Conservation (phyloP, 2,329 filamentous ascomycete genomes). For the Claviceps monticola region DNA sequence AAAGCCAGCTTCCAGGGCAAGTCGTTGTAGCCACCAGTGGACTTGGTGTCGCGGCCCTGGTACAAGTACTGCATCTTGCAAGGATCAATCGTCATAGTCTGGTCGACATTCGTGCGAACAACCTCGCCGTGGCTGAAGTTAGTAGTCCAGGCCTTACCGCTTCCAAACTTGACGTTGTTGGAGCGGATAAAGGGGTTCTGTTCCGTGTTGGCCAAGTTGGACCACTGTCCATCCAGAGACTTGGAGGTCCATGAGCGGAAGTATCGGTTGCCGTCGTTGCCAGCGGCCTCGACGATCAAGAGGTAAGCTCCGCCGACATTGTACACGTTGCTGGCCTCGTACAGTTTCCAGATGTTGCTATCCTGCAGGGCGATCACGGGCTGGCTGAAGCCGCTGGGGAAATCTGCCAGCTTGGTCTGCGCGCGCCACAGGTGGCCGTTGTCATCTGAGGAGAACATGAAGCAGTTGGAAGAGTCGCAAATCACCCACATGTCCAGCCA, state of each 20-base stretch:
- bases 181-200: conserved; percentile 49
- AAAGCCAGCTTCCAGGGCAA: neutral
- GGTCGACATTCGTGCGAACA: conserved; percentile 39
- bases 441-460: conserved; percentile 54
- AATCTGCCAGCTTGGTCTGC: conserved; percentile 47
- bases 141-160: conserved; percentile 46
- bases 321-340: conserved; percentile 56
- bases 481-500: conserved; percentile 51
- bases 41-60: conserved; percentile 35
- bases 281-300: conserved; percentile 54
- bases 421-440: conserved; percentile 53
- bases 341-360: conserved; percentile 36
- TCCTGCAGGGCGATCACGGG: conserved; percentile 38
- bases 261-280: conserved; percentile 37
- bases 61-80: conserved; percentile 54
- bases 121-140: conserved; percentile 55
- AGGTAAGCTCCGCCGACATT: conserved; percentile 45
- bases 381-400: conserved; percentile 45
- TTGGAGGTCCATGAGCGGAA: conserved; percentile 54
- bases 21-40: conserved; percentile 28
- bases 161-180: conserved; percentile 34
- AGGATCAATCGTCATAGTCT: conserved; percentile 48
- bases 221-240: conserved; percentile 43
- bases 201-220: conserved; percentile 40
- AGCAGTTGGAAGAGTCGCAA: conserved; percentile 46